Conservation (phyloP, 495 filamentous ascomycete genomes). For the Penicillium manginii region DNA sequence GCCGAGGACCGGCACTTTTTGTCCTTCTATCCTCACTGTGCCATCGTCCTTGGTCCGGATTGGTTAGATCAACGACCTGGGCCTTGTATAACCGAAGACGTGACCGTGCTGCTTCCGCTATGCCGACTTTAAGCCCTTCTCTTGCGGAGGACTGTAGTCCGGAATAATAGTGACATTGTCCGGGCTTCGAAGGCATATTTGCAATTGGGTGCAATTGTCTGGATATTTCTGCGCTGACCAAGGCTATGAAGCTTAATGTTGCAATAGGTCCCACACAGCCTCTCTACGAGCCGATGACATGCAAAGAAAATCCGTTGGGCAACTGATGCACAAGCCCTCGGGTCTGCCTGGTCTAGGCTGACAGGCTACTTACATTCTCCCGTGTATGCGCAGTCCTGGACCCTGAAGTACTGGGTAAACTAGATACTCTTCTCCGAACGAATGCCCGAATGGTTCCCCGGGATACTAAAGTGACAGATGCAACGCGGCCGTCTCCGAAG, state of each 20-base stretch:
- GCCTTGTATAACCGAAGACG: background rate
- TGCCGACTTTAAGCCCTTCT: background rate
- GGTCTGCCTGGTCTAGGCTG: background rate
- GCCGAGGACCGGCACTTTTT: conserved; percentile 27
- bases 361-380: background rate
- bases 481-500: conserved; percentile 14
- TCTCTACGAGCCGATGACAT: background rate
- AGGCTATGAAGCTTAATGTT: background rate
- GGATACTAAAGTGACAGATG: background rate
- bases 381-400: conserved; percentile 10
- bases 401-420: conserved; percentile 17
- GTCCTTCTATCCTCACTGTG: background rate
- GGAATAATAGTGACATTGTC: background rate
- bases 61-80: background rate
- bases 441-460: conserved; percentile 2
- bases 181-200: background rate
- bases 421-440: background rate
- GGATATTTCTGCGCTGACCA: background rate
- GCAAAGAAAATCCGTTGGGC: background rate
- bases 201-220: background rate
- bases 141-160: conserved; percentile 5
- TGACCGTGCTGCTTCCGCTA: background rate
- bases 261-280: background rate
- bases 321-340: background rate
- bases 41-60: background rate